These are phyloP conservation scores for Fusarium lateritium DNA, from an alignment of 2,329 filamentous ascomycete genomes.

Conservation along the genomic window DNA sequence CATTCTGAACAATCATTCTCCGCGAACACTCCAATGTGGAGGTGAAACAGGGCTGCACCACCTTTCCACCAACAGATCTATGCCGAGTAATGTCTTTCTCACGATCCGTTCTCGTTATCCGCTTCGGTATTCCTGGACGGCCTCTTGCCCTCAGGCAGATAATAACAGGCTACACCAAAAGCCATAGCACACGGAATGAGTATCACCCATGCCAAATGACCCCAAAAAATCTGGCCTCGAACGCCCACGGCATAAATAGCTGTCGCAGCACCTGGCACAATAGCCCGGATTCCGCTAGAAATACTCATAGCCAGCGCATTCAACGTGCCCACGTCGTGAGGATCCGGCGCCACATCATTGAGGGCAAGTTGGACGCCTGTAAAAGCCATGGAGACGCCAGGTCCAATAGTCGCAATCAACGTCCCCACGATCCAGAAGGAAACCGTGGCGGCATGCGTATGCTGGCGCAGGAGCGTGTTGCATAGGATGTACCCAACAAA, in stretches of 20 bases:
- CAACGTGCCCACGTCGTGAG: conserved; percentile 76
- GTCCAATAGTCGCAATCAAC: conserved; percentile 66
- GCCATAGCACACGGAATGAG: conserved; percentile 52
- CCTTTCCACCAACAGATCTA: not conserved
- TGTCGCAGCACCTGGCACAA: conserved; percentile 76
- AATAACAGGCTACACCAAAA: conserved; percentile 46
- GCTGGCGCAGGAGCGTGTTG: conserved; percentile 60
- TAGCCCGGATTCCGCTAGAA: conserved; percentile 72
- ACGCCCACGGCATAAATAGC: conserved; percentile 79
- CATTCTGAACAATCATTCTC: not conserved
- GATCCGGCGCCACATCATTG: conserved; percentile 80
- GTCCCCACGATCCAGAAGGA: conserved; percentile 70
- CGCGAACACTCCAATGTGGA: not conserved
- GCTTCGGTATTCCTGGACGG: conserved; percentile 27
- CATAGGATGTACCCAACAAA: conserved; percentile 72
- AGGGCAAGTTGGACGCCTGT: conserved; percentile 80
- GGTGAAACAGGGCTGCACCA: not conserved
- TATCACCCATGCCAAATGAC: conserved; percentile 64
- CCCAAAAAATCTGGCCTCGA: conserved; percentile 71
- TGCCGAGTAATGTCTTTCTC: not conserved
- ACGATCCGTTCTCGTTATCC: conserved; percentile 13
- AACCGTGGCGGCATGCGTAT: conserved; percentile 53
- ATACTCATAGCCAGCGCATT: conserved; percentile 75
- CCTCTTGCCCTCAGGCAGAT: conserved; percentile 50
- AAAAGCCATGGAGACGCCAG: conserved; percentile 77